These are phyloP conservation scores for Suillus placidus DNA, from an alignment of 768 basidiomycete genomes.

Conservation along the genomic window DNA sequence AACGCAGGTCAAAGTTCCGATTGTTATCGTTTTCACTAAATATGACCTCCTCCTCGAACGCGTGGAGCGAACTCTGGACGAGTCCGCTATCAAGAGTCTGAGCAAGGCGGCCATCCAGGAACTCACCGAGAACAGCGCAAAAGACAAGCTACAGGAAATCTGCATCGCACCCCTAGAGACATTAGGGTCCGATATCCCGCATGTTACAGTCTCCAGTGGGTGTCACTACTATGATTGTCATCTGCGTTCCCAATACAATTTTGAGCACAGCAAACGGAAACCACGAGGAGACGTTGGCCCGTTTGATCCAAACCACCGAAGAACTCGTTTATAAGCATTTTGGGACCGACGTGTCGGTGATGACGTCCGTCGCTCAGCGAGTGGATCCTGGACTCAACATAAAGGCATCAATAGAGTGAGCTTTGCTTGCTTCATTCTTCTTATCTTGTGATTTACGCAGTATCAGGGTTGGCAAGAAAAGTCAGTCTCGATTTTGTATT, in stretches of 20 bases:
- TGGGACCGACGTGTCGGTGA: background rate
- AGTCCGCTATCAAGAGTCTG: background rate
- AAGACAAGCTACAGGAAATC: background rate
- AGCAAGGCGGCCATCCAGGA: background rate
- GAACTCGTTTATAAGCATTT: background rate
- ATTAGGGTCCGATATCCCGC: background rate
- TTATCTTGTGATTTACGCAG: background rate
- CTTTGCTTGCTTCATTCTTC: background rate
- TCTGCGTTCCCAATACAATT: background rate
- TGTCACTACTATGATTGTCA: background rate
- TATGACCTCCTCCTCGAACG: background rate
- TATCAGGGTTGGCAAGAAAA: constrained; percentile 9
- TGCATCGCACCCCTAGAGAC: background rate
- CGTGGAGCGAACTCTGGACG: background rate
- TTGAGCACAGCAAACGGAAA: background rate
- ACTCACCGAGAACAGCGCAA: background rate
- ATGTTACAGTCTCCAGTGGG: background rate
- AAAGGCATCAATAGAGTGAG: background rate
- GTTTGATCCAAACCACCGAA: background rate
- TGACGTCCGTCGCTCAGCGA: background rate
- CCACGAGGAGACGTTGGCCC: background rate
- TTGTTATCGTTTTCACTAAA: background rate
- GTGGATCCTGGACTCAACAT: background rate
- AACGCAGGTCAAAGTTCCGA: background rate
- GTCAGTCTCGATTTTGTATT: constrained; percentile 10